Conservation (phyloP, 345 rosid genomes). For the Lumnitzera racemosa region DNA sequence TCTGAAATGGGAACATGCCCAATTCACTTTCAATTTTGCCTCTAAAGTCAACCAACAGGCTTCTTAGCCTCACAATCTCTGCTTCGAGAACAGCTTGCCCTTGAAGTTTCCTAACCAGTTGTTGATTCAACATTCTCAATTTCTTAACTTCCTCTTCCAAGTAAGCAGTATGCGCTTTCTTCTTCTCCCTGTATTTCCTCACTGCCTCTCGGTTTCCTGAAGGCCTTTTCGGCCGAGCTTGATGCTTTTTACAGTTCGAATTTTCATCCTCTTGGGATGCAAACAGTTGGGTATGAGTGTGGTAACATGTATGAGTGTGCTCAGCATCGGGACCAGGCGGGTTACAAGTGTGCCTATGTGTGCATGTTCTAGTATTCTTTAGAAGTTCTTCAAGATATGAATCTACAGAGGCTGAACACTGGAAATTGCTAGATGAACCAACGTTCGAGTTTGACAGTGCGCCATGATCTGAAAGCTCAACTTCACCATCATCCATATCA, state of each 20-base stretch:
- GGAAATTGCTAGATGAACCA: conserved; percentile 21
- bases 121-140: conserved; percentile 34
- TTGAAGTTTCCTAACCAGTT: conserved; percentile 43
- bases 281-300: conserved; percentile 48
- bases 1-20: conserved; percentile 37
- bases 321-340: conserved; percentile 53
- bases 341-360: conserved; percentile 74
- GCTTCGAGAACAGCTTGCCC: conserved; percentile 45
- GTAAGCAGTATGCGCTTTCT: conserved; percentile 63
- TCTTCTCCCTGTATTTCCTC: conserved; percentile 70
- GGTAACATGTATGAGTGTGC: conserved; percentile 71
- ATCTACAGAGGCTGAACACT: conserved; percentile 19
- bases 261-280: conserved; percentile 37
- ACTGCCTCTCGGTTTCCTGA: conserved; percentile 74
- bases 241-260: conserved; percentile 14
- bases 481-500: conserved; percentile 38
- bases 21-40: conserved; percentile 48
- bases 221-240: conserved; percentile 30
- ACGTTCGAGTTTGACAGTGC: conserved; percentile 14
- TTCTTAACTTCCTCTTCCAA: conserved; percentile 72
- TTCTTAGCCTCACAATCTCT: conserved; percentile 41
- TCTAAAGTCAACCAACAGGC: conserved; percentile 39
- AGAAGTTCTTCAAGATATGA: conserved; percentile 28
- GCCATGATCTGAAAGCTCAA: conserved; percentile 28
- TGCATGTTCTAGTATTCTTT: conserved; percentile 43